A percentile compares a stretch with the other conserved stretches of the same genome.
Conservation (phyloP, 1,139 yeast genomes). For the Schizosaccharomyces versatilis region DNA sequence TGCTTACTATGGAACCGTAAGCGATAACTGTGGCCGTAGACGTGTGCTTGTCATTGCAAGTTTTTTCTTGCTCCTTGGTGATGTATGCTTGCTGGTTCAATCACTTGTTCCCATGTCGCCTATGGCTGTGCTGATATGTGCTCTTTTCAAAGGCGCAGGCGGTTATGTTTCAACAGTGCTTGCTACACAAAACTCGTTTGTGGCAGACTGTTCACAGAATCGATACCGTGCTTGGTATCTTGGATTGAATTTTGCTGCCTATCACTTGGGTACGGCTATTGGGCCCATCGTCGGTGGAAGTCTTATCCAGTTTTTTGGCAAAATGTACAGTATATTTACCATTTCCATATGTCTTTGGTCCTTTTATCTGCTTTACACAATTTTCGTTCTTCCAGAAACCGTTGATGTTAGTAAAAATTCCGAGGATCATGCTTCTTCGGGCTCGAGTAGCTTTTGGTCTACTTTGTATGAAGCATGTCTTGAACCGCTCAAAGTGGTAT, state of each 20-base stretch:
- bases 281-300: slow-evolving; percentile 8
- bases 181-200: slow-evolving; percentile 8
- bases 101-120: slow-evolving; percentile 6
- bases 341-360: slow-evolving; percentile 7
- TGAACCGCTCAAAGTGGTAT: neutral
- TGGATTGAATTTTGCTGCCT: slow-evolving; percentile 9
- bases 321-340: slow-evolving; percentile 7
- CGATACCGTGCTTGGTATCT: slow-evolving; percentile 7
- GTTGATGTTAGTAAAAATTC: neutral
- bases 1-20: slow-evolving; percentile 8
- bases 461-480: neutral
- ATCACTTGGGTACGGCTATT: slow-evolving; percentile 9
- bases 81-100: slow-evolving; percentile 6
- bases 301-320: slow-evolving; percentile 5
- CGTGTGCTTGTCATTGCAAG: slow-evolving; percentile 6
- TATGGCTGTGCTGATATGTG: slow-evolving; percentile 5
- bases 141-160: slow-evolving; percentile 9
- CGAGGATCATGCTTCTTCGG: neutral
- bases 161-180: slow-evolving; percentile 9
- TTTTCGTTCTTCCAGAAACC: slow-evolving; percentile 6
- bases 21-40: slow-evolving; percentile 8
- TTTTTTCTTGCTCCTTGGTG: slow-evolving; percentile 6
- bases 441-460: neutral
- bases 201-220: slow-evolving; percentile 8
- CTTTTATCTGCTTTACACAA: slow-evolving; percentile 7